Evolutionary conservation across 1,284 basidiomycete species (phyloP), one percentile per base, ranked within the genome.

Genomic region (Ceratobasidium sp.): DNA sequence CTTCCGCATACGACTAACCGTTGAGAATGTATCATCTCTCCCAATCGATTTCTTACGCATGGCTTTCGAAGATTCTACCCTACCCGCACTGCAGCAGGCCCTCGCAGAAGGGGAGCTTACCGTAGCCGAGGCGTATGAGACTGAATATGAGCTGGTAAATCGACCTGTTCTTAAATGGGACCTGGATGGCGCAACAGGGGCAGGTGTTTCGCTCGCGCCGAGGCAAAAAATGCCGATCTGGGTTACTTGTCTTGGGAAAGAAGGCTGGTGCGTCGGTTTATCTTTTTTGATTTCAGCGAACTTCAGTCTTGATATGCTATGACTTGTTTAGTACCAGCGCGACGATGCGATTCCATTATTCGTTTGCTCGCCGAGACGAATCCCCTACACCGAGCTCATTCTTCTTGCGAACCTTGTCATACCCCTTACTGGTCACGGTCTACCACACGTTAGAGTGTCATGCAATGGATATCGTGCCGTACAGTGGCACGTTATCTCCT

Each of bases 381-480:
- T 48, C 33, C 1, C 69, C 75, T 31, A n/a, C 65, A 22, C 66
- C 67, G 8, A 69, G 62, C 29, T 65, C 73, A 27, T 97, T 98
- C 82, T 89, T 95, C 82, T 91, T 94, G 11, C 90, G 97, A 31
- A 93, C 93, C 76, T 82, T 98, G 67, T 89, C 91, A 17, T 93
- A 95, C 80, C 92, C 94, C 7, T 87, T 99, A 75, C 87, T 93
- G 78, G 91, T 98, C 75, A 97, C 95, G 0, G 96, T 99, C 1
- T 97, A 97, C 80, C 93, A 95, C 76, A 96, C 96, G 84, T 87
- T 98, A 50, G 94, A 96, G 80, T 94, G 92, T 79, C 88, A 91
- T 75, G 86, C 87, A 44, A 91, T 98, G 88, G 91, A 94, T 78
- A 85, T 97, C 73, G 83, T 93, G 41, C 89, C 91, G 47, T 89